These are phyloP conservation scores for Phylloporus rhodoxanthus DNA, from an alignment of 768 basidiomycete genomes.

Conservation along the genomic window DNA sequence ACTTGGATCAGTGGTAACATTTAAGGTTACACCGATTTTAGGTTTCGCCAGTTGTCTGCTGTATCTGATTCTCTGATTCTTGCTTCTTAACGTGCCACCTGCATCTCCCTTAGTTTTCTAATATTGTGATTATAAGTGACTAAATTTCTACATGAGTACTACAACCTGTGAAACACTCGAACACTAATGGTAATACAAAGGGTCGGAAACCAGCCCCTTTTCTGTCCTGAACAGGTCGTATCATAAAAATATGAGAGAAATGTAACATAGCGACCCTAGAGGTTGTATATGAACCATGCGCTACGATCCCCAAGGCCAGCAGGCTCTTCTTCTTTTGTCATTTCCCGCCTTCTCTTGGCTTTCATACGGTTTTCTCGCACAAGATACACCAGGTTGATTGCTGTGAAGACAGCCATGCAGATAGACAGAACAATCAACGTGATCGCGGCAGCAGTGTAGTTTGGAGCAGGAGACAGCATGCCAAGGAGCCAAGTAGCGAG, in stretches of 20 bases:
- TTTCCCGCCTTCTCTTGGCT: conserved; percentile 29
- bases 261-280: conserved; percentile 21
- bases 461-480: conserved; percentile 41
- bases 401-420: conserved; percentile 34
- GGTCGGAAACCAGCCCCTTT: background rate
- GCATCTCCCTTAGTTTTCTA: background rate
- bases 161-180: too few species aligned
- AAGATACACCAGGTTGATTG: conserved; percentile 38
- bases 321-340: conserved; percentile 32
- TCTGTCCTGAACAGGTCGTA: background rate
- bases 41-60: background rate
- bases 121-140: background rate
- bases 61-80: too few species aligned
- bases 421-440: conserved; percentile 34
- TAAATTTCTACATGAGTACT: background rate
- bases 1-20: conserved; percentile 39
- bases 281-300: conserved; percentile 50
- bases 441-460: conserved; percentile 44
- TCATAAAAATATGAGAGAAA: background rate
- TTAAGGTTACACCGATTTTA: background rate
- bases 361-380: conserved; percentile 43
- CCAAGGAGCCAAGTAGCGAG: conserved; percentile 58
- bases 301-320: conserved; percentile 34
- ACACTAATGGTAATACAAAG: background rate
- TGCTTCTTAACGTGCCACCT: too few species aligned